Conservation (phyloP, 805 yeast species). For the Suhomyces tanzawaensis region DNA sequence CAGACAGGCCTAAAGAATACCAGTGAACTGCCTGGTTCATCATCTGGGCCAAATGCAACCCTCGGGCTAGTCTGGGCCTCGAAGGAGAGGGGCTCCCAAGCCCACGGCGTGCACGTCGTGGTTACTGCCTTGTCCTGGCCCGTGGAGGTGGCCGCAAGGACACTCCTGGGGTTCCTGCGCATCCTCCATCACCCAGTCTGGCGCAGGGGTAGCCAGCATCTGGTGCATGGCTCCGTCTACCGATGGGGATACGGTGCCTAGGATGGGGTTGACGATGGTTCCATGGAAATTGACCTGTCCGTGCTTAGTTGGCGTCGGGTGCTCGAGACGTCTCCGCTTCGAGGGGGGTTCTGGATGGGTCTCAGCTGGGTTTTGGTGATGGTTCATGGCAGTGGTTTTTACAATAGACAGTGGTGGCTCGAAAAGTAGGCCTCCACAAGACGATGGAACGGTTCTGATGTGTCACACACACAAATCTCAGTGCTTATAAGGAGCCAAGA, state of each 20-base stretch:
- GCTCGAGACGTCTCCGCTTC: constrained; percentile 9
- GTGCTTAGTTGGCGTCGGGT: constrained; percentile 7
- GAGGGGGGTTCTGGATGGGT: too few species aligned
- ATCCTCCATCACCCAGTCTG: constrained; percentile 3
- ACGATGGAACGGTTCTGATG: too few species aligned
- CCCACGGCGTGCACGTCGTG: constrained; percentile 15
- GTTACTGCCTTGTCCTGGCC: constrained; percentile 15
- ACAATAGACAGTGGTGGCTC: too few species aligned
- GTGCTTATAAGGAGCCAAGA: too few species aligned
- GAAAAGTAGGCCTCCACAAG: too few species aligned
- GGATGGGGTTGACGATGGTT: constrained; percentile 1
- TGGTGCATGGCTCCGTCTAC: background rate
- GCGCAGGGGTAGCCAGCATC: background rate
- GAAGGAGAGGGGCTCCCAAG: constrained; percentile 11
- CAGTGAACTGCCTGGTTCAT: too few species aligned
- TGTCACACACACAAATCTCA: too few species aligned
- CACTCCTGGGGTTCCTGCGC: constrained; percentile 7
- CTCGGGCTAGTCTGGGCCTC: constrained; percentile 14
- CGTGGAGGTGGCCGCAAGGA: constrained; percentile 16
- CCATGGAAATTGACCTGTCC: constrained; percentile 1
- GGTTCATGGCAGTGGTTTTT: too few species aligned
- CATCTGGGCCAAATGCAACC: too few species aligned
- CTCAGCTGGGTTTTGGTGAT: too few species aligned
- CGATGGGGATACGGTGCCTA: constrained; percentile 7
- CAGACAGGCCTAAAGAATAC: too few species aligned